Evolutionary conservation across 768 basidiomycete species (phyloP).

Genomic region (Chalciporus piperatus): DNA sequence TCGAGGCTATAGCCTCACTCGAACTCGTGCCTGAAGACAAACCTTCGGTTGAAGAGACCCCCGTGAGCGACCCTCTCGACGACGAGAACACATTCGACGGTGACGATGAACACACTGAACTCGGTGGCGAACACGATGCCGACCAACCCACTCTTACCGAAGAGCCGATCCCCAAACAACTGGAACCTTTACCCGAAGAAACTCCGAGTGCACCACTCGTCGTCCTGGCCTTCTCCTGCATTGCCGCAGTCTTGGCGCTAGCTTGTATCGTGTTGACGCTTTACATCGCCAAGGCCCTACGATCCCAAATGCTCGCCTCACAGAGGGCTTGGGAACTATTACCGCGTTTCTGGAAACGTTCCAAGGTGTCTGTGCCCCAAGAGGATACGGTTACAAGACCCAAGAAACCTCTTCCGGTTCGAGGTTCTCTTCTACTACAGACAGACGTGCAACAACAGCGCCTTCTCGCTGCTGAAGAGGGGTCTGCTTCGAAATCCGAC

Average conservation of each 20-base stretch:
- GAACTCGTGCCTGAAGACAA: constrained; percentile 8
- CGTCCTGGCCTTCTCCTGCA: constrained; percentile 26
- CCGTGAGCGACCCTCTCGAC: constrained; percentile 22
- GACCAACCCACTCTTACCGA: not conserved
- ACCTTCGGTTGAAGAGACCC: constrained; percentile 24
- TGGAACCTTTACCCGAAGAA: not conserved
- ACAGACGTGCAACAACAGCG: not conserved
- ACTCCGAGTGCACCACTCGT: constrained; percentile 7
- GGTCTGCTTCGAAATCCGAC: not conserved
- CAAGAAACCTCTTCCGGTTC: not conserved
- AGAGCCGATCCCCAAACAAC: not conserved
- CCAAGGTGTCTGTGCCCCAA: not conserved
- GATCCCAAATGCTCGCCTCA: constrained; percentile 19
- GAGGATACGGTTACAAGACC: not conserved
- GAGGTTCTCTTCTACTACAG: constrained; percentile 1
- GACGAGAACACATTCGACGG: constrained; percentile 20
- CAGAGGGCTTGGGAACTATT: constrained; percentile 23
- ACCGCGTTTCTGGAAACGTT: constrained; percentile 13
- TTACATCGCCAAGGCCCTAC: constrained; percentile 20
- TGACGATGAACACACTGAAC: constrained; percentile 6
- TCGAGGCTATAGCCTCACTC: constrained; percentile 31
- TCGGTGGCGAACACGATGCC: not conserved
- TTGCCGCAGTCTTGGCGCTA: constrained; percentile 22
- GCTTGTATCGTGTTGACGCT: constrained; percentile 21
- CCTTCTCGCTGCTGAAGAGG: constrained; percentile 5